Conservation (phyloP, 2,329 filamentous ascomycete genomes). For the Hypoxylon sp. region DNA sequence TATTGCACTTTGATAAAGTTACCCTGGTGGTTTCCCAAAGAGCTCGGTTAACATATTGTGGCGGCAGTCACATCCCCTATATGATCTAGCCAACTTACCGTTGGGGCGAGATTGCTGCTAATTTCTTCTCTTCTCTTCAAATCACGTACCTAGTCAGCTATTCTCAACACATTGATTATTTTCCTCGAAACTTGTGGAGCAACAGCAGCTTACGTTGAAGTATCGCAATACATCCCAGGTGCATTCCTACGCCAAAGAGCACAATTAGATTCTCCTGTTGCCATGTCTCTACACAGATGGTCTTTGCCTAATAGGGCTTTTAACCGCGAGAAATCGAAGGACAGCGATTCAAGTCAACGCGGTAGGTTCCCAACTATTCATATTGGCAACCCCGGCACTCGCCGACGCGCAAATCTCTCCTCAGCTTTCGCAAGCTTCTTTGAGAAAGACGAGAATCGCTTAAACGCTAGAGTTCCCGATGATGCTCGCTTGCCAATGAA, state of each 20-base stretch:
- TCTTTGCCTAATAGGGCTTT: constrained; percentile 41
- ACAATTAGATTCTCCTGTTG: constrained; percentile 26
- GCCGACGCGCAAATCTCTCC: constrained; percentile 37
- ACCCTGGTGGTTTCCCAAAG: constrained; percentile 3
- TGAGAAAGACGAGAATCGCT: constrained; percentile 40
- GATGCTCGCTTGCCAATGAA: not conserved
- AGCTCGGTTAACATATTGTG: not conserved
- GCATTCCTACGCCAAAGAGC: constrained; percentile 34
- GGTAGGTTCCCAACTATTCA: constrained; percentile 36
- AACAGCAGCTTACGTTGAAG: constrained; percentile 22
- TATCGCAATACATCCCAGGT: constrained; percentile 24
- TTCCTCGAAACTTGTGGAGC: constrained; percentile 16
- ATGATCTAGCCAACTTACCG: not conserved
- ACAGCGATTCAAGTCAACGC: constrained; percentile 16
- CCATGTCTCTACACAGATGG: constrained; percentile 45
- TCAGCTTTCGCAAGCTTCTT: constrained; percentile 37
- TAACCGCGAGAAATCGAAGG: constrained; percentile 35
- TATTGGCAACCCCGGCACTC: constrained; percentile 23
- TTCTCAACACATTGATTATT: constrained; percentile 29
- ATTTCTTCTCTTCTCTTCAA: constrained; percentile 9
- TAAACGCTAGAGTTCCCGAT: not conserved
- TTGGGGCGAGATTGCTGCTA: not conserved
- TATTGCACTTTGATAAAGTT: not conserved
- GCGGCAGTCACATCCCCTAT: not conserved
- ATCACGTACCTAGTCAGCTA: constrained; percentile 18